Base-by-base conservation (phyloP, 495 filamentous ascomycete species). In the Talaromyces proteolyticus region DNA sequence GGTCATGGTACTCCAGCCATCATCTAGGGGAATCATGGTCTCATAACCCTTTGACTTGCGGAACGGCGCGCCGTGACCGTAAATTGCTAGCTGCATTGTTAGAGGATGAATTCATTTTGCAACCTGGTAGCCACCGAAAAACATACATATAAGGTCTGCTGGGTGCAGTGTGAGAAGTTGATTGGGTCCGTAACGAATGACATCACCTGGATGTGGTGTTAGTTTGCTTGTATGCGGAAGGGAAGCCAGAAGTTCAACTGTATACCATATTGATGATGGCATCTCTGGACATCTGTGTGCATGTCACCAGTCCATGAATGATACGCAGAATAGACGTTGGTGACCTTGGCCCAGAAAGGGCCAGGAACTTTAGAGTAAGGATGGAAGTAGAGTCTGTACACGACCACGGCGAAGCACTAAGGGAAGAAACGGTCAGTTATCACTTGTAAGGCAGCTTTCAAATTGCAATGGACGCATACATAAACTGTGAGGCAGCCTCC, bases 301-400 rank as follows among this genome's bases (percentile, higher is more conserved):
- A 34, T 34, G 14, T 34, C 29, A 10, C 29, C 29, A 10, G 8
- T 8, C 2, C 14, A 34, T 8, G 29, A 34, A 14, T 34, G 14
- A 34, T 10, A 8, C 8, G 29, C 29, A 14, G 29, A 34, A 14
- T 34, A 87, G 66, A 72, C 73, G 57, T 82, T 74, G 10, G 84
- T 87, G 51, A 84, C 70, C 4, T 73, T 75, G 12, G 79, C 84
- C 25, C 84, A 65, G 52, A 80, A 75, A 3, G 80, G 84, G 0
- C 85, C 83, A 0, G 83, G 85, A 53, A 82, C 82, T 12, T 47
- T 41, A 24, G 57, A 55, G 14, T 63, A 54, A 14, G 64, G 60
- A 44, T 61, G 58, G 23, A 56, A 56, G 38, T 60, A 62, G 24
- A 62, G 52, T n/a, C 55, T 51, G 42, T 63, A 60, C 44, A 62